Evolutionary conservation across 1,284 basidiomycete genomes (phyloP), one percentile per base, ranked within the genome.

Genomic region (Ganoderma multipileum): DNA sequence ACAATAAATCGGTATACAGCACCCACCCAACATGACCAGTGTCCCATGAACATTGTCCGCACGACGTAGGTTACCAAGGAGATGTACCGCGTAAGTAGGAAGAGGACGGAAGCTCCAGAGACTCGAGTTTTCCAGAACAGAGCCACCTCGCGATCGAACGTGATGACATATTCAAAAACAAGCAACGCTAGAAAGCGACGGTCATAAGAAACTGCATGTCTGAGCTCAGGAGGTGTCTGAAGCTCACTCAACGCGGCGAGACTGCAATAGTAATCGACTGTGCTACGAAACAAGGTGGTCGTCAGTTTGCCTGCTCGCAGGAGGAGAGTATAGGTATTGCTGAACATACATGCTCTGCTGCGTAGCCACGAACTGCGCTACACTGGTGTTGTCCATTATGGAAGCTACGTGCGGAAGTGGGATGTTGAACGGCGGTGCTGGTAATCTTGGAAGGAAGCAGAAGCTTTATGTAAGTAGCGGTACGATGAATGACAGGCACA

Each of bases 31-130:
- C 57, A 59, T 36, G 36, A 59, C 36, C 33, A 59, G 18, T 38
- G 36, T 9, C 33, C 57, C 57, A 59, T 3, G 20, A 59, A 23
- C 16, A 39, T 39, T 5, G 57, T 23, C n/a, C 57, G 57, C 2
- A 59, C 57, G 57, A 8, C n/a, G n/a, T 59, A 59, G 20, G 57
- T 20, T 30, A 38, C 57, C n/a, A 62, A 6, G 5, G 61, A 62
- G 14, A 62, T 42, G n/a, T 59, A 62, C 28, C 61, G 39, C 23
- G 61, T 62, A 42, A 62, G 61, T 20, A 62, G 20, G 61, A 62
- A 62, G 26, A 62, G 61, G 28, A 62, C 42, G 4, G 61, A 47
- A 11, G 61, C 61, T 30, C 41, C 61, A 20, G 41, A 44, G 9
- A 28, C 20, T 2, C 42, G 30, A 4, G 42, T 23, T 18, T n/a